Conservation (phyloP, 306 rosid species). For the Myrica gale region DNA sequence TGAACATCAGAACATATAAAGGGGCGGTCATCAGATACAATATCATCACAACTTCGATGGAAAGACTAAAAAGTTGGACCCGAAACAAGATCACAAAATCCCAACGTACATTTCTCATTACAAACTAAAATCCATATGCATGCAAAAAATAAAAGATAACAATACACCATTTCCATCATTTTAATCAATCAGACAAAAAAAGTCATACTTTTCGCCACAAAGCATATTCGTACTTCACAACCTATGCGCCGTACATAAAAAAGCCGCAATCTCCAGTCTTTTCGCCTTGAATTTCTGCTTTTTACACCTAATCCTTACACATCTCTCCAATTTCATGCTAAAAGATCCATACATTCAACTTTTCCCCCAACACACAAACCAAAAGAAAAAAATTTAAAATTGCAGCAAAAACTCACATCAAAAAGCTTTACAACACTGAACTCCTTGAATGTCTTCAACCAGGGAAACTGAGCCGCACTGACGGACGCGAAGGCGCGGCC, state of each 20-base stretch:
- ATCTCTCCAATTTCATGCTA: neutral
- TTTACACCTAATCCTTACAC: neutral
- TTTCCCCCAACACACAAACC: neutral
- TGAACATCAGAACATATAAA: neutral
- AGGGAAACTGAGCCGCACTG: slow-evolving; percentile 64
- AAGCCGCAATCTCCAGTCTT: slow-evolving; percentile 8
- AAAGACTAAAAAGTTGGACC: neutral
- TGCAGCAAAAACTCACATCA: slow-evolving; percentile 52
- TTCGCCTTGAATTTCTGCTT: neutral
- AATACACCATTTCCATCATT: slow-evolving; percentile 10
- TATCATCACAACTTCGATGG: neutral
- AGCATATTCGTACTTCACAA: neutral
- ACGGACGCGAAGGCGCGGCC: slow-evolving; percentile 67
- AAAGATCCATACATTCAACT: neutral
- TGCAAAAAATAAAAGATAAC: slow-evolving; percentile 11
- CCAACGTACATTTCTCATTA: neutral
- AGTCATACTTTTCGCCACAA: neutral
- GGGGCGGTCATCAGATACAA: neutral
- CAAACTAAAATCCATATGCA: slow-evolving; percentile 1
- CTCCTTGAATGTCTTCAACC: slow-evolving; percentile 72
- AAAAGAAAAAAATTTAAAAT: neutral
- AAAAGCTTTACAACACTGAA: slow-evolving; percentile 52
- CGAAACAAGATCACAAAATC: neutral
- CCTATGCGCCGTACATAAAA: neutral
- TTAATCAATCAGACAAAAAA: neutral